Evolutionary conservation across 208 protist species (phyloP).

Genomic region (Naegleria fowleri): DNA sequence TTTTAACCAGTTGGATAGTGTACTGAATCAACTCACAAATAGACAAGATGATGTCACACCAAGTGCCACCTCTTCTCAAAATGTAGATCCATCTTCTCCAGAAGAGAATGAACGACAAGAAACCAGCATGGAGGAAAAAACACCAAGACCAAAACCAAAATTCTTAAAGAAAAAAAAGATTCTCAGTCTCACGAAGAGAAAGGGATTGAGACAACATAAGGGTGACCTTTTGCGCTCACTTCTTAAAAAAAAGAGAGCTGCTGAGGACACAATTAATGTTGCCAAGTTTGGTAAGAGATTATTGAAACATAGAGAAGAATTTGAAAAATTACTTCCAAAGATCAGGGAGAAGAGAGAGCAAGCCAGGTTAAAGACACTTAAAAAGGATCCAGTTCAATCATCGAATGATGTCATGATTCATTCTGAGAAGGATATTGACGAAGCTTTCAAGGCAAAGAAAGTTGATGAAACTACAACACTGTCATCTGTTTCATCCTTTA

Average conservation of each 20-base stretch:
- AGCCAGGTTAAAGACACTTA: neutral
- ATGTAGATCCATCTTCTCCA: neutral
- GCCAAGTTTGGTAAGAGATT: neutral
- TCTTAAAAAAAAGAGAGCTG: neutral
- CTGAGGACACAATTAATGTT: neutral
- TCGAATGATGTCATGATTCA: neutral
- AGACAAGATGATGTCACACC: neutral
- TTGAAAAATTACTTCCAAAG: neutral
- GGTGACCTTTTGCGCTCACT: neutral
- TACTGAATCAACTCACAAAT: neutral
- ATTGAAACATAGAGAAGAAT: neutral
- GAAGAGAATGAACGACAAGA: neutral
- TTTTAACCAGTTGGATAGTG: neutral
- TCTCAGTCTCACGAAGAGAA: neutral
- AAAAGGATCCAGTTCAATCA: neutral
- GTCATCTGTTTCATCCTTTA: neutral
- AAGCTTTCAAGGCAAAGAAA: neutral
- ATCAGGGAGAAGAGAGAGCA: neutral
- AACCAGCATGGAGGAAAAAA: neutral
- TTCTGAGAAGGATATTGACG: neutral
- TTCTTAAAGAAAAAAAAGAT: neutral
- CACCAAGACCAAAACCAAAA: neutral
- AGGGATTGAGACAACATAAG: neutral
- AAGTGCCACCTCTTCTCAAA: neutral
- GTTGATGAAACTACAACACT: neutral